These are phyloP conservation scores for Stentor roeselii DNA, from an alignment of 73 alveolate species.

Conservation along the genomic window DNA sequence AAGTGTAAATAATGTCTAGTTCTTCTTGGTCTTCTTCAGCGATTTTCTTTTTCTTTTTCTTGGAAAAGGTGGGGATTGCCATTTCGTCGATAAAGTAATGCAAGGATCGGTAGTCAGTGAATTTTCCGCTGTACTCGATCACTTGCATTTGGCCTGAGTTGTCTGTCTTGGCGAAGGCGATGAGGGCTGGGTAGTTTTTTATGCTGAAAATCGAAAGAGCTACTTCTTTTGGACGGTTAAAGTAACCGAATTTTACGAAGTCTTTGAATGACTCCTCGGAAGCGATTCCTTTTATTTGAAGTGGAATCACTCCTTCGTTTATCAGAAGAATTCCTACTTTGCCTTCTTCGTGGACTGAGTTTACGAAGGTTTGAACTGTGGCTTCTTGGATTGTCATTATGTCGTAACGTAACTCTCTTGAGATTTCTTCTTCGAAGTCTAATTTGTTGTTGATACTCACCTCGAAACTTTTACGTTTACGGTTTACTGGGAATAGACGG, in stretches of 20 bases:
- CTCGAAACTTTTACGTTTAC: slow-evolving; percentile 12
- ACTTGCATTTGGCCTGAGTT: neutral
- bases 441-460: neutral
- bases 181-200: neutral
- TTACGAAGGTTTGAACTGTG: neutral
- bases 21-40: slow-evolving; percentile 15
- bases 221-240: neutral
- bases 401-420: slow-evolving; percentile 9
- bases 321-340: neutral
- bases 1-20: neutral
- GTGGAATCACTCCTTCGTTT: neutral
- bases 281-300: slow-evolving; percentile 4
- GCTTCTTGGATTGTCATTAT: neutral
- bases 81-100: neutral
- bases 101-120: neutral
- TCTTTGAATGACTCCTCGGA: slow-evolving; percentile 1
- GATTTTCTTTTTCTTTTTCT: neutral
- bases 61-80: neutral
- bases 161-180: neutral
- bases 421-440: neutral
- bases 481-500: slow-evolving; percentile 5
- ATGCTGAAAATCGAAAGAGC: neutral
- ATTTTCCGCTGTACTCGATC: neutral
- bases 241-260: slow-evolving; percentile 6
- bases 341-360: neutral